Evolutionary conservation across 2,329 filamentous ascomycete species (phyloP).

Genomic region (Xylariaceae sp.): DNA sequence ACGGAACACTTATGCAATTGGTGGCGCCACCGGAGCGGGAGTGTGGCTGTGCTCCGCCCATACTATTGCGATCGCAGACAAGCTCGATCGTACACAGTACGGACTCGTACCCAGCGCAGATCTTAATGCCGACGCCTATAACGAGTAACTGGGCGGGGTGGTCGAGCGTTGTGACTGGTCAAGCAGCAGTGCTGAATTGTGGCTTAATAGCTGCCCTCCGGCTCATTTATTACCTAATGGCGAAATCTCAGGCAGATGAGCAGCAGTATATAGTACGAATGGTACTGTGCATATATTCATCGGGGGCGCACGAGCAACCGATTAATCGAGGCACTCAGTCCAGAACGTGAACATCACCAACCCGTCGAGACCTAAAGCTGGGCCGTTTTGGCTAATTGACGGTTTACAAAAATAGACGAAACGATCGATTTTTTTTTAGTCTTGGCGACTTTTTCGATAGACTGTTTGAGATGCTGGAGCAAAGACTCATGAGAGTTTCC

Average conservation of each 20-base stretch:
- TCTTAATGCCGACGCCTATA: not conserved
- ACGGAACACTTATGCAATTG: not conserved
- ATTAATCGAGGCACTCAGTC: not conserved
- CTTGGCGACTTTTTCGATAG: too few species aligned
- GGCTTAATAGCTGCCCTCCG: not conserved
- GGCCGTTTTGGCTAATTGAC: not conserved
- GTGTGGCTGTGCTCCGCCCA: not conserved
- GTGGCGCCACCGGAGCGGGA: not conserved
- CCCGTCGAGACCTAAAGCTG: not conserved
- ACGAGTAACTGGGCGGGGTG: not conserved
- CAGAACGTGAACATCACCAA: not conserved
- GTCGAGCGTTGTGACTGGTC: not conserved
- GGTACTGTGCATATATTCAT: not conserved
- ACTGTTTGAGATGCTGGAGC: too few species aligned
- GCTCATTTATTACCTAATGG: not conserved
- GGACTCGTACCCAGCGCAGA: not conserved
- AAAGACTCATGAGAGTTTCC: too few species aligned
- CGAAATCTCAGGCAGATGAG: not conserved
- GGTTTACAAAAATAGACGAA: not conserved
- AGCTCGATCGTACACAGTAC: too few species aligned
- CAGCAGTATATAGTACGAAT: not conserved
- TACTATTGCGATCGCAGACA: not conserved
- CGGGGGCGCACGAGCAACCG: not conserved
- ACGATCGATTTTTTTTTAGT: not conserved
- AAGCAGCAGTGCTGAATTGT: not conserved